Evolutionary conservation across 768 basidiomycete genomes (phyloP), one percentile per base, ranked within the genome.

Genomic region (Suillus bovinus): DNA sequence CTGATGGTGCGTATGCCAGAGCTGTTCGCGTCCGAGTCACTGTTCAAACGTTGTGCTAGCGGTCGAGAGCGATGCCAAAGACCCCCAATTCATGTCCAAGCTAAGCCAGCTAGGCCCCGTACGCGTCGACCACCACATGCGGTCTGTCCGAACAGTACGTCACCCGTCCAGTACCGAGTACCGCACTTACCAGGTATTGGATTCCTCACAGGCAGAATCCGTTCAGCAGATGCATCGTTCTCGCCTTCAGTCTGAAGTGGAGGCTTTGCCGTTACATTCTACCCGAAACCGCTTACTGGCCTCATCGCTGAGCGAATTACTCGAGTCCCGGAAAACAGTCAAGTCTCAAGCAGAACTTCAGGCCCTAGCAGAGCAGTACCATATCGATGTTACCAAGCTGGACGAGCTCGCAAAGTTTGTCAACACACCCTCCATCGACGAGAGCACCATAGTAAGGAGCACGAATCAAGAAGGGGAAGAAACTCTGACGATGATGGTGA

Each of bases 11-110:
- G 88, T 82, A 55, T 61, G 64, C 49, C 41, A 61, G 42, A 57
- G 47, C 61, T 8, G 41, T 60, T 39, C 50, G 31, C 5, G n/a
- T 36, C 8, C n/a, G n/a, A n/a, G n/a, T n/a, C n/a, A n/a, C 31
- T 50, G 38, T 41, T 49, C 42, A 55, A 62, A 52, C 59, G 41
- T 39, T 20, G 27, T 49, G 47, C 49, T 66, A 91, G 90, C 77
- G 9, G 86, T 91, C 67, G 79, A 84, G 60, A 75, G 70, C 59
- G 90, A 94, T 66, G 81, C 84, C n/a, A 79, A 77, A 60, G 91
- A 94, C 68, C 89, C 89, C 2, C 83, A 91, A 31, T 83, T 93
- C 57, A 71, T 90, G 67, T 79, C 83, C 39, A 91, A 89, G 66
- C 74, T 94, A 56, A 82, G 66, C 66, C 78, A 73, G 41, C 77